Percentiles rank a stretch among this genome's conserved stretches.
phyloP scores from a whole-genome alignment of 768 basidiomycete genomes.

The Leccinum sublutescens region DNA sequence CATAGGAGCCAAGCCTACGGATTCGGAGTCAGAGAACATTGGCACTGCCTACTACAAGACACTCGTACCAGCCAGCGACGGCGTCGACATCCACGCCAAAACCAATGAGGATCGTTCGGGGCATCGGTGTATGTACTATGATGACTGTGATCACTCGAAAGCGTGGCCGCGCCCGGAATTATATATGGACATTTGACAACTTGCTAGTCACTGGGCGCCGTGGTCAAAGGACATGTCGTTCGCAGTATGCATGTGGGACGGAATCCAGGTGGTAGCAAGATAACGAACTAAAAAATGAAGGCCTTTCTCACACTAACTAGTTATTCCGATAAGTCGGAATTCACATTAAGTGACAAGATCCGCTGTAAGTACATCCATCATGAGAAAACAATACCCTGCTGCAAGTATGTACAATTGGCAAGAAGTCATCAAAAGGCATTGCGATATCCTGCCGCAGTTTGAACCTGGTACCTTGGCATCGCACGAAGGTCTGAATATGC shows the following conservation, averaged over 20 bases:
- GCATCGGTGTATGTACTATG: conserved; percentile 36
- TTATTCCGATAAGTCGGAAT: not conserved
- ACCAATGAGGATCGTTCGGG: conserved; percentile 53
- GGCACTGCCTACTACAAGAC: not conserved
- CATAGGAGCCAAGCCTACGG: conserved; percentile 66
- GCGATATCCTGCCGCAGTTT: not conserved
- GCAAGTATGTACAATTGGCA: not conserved
- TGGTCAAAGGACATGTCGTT: not conserved
- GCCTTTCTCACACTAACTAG: not conserved
- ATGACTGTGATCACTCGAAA: not conserved
- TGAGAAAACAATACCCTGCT: not conserved
- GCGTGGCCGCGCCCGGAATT: not conserved
- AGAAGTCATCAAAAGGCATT: not conserved
- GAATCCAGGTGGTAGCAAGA: not conserved
- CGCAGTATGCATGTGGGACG: not conserved
- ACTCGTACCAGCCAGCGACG: conserved; percentile 63
- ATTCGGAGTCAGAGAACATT: not conserved
- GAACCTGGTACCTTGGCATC: not conserved
- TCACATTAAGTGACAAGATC: not conserved
- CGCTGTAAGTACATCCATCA: not conserved
- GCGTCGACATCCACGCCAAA: conserved; percentile 78
- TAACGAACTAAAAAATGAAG: not conserved
- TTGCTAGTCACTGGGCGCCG: not conserved
- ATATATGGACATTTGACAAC: conserved; percentile 1
- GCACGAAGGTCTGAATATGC: not conserved